Percentiles rank a stretch among this genome's conserved stretches.
Evolutionary conservation across 116 monocot species (phyloP).

Genomic region (Dioscorea cayenensis): DNA sequence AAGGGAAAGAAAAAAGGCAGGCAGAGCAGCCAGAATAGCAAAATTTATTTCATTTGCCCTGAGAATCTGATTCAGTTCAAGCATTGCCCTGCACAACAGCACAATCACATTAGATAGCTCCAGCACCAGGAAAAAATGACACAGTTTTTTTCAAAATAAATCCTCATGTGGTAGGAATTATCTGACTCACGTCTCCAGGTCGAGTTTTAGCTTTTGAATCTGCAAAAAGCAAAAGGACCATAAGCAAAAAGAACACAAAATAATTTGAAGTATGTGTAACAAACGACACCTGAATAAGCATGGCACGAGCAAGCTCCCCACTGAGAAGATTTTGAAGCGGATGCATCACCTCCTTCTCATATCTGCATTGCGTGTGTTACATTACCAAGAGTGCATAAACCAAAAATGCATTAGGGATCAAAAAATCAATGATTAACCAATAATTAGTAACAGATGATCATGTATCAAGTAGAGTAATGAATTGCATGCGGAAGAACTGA

Average conservation of each 20-base stretch:
- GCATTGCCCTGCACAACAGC: conserved; percentile 66
- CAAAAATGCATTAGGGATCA: too few species aligned
- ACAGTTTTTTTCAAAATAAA: neutral
- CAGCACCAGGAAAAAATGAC: neutral
- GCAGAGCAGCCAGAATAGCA: conserved; percentile 97
- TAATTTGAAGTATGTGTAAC: neutral
- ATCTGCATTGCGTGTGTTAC: conserved; percentile 40
- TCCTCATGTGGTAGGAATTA: neutral
- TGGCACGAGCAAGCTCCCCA: conserved; percentile 84
- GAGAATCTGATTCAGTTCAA: conserved; percentile 96
- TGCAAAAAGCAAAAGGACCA: conserved; percentile 27
- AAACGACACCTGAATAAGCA: conserved; percentile 87
- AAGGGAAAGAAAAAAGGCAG: conserved; percentile 85
- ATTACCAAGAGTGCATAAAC: too few species aligned
- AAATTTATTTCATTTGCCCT: conserved; percentile 99
- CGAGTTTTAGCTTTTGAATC: conserved; percentile 98
- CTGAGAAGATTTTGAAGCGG: conserved; percentile 78
- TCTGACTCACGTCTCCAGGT: conserved; percentile 85
- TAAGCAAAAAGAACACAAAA: conserved; percentile 10
- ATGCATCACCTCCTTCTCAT: conserved; percentile 95
- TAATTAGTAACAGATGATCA: neutral
- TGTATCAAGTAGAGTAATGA: neutral
- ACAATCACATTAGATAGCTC: neutral
- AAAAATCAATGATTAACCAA: too few species aligned
- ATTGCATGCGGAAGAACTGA: neutral